Evolutionary conservation across 768 basidiomycete species (phyloP), one percentile per base, ranked within the genome.

Genomic region (Mycena amicta): DNA sequence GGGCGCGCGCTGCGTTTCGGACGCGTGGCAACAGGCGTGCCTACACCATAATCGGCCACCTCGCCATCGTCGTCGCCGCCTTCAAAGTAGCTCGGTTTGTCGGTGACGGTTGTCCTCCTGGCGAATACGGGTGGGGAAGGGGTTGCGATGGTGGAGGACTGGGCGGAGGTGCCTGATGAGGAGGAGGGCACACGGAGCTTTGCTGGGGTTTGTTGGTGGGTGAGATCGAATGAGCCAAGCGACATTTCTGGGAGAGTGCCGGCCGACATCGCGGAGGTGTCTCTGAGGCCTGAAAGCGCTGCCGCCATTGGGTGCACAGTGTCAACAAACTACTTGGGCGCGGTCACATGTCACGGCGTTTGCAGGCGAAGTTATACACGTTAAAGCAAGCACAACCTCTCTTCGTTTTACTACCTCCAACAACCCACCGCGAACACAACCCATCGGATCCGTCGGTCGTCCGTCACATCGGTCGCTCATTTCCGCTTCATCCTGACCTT

Each of bases 401-500:
- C 40, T 20, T 41, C 33, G 54, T 55, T 54, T 30, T 65, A n/a
- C n/a, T n/a, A n/a, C n/a, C n/a, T n/a, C n/a, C n/a, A n/a, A n/a
- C n/a, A n/a, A n/a, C n/a, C n/a, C n/a, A n/a, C n/a, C n/a, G n/a
- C n/a, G n/a, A n/a, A n/a, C n/a, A n/a, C n/a, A n/a, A n/a, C n/a
- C n/a, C n/a, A n/a, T n/a, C n/a, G n/a, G n/a, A n/a, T n/a, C n/a
- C n/a, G n/a, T n/a, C n/a, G n/a, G n/a, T n/a, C n/a, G n/a, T n/a
- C n/a, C n/a, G n/a, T n/a, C n/a, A n/a, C n/a, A n/a, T n/a, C n/a
- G n/a, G n/a, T n/a, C n/a, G n/a, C n/a, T n/a, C n/a, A n/a, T 60
- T 72, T 77, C 66, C 74, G 73, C 68, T 74, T 74, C 49, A 73
- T 67, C 56, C 72, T 71, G 22, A 82, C 79, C 67, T 90, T 91